Conservation (phyloP, 148 eudicot species). For the Nepenthes gracilis region DNA sequence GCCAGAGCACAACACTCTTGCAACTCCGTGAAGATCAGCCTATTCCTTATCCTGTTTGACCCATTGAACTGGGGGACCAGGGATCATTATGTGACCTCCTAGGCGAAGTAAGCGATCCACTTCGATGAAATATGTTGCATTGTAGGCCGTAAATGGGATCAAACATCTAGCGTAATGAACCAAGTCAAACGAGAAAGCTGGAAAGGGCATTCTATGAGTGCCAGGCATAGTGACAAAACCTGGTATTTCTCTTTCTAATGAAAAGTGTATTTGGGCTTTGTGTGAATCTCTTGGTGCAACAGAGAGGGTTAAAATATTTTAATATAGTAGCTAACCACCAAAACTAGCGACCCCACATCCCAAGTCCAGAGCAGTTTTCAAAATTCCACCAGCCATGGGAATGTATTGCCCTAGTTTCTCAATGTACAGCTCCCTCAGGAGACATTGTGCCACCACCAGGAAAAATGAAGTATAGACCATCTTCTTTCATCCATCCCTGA, state of each 20-base stretch:
- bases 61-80: constrained; percentile 98
- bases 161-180: constrained; percentile 97
- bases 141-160: constrained; percentile 92
- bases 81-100: constrained; percentile 87
- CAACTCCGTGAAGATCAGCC: constrained; percentile 96
- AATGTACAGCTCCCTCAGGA: constrained; percentile 89
- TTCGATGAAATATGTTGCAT: constrained; percentile 91
- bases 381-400: constrained; percentile 71
- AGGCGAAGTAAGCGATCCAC: constrained; percentile 95
- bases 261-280: constrained; percentile 96
- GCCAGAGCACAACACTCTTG: constrained; percentile 90
- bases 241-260: constrained; percentile 92
- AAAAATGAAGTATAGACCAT: constrained; percentile 83
- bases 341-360: constrained; percentile 99
- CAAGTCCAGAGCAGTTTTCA: constrained; percentile 99
- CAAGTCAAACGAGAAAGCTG: constrained; percentile 94
- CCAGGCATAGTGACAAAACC: constrained; percentile 99
- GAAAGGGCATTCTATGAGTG: constrained; percentile 90
- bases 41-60: constrained; percentile 89
- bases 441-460: constrained; percentile 99
- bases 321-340: constrained; percentile 77
- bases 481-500: constrained; percentile 96
- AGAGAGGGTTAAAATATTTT: constrained; percentile 55
- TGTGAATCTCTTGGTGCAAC: constrained; percentile 99
- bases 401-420: constrained; percentile 92